Percentiles rank a stretch among this genome's conserved stretches.
Conservation (phyloP, 2,329 filamentous ascomycete genomes). For the Aspergillus costaricaensis region DNA sequence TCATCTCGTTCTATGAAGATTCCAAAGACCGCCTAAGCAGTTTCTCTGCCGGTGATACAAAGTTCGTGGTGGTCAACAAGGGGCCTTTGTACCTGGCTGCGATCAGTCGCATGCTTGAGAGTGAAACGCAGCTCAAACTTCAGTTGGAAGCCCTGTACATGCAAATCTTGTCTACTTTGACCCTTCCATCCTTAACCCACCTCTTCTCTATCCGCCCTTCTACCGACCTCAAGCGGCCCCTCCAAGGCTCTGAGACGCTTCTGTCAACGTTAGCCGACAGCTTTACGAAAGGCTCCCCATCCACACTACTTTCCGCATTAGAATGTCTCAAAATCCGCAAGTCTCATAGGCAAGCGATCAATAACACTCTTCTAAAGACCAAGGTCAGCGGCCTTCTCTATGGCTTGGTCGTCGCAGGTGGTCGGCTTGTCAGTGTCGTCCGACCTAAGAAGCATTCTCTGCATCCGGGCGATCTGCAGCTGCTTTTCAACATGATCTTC, state of each 20-base stretch:
- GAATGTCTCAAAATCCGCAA: conserved; percentile 94
- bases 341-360: conserved; percentile 80
- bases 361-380: conserved; percentile 79
- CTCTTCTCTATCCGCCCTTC: conserved; percentile 90
- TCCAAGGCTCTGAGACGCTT: conserved; percentile 88
- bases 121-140: conserved; percentile 78
- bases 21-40: conserved; percentile 74
- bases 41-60: conserved; percentile 82
- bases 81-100: conserved; percentile 91
- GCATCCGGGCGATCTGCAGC: conserved; percentile 90
- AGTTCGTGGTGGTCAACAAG: conserved; percentile 82
- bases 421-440: conserved; percentile 90
- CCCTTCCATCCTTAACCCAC: conserved; percentile 78
- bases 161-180: conserved; percentile 95
- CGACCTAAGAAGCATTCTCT: conserved; percentile 92
- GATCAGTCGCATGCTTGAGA: conserved; percentile 89
- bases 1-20: conserved; percentile 93
- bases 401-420: conserved; percentile 88
- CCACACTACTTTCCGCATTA: conserved; percentile 81
- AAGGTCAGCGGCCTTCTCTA: conserved; percentile 81
- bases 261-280: conserved; percentile 91
- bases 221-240: conserved; percentile 84
- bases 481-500: conserved; percentile 99
- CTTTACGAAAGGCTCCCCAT: conserved; percentile 90
- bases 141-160: conserved; percentile 96